Evolutionary conservation across 108 stramenopile species (phyloP).

Genomic region (Nitzschia palea): DNA sequence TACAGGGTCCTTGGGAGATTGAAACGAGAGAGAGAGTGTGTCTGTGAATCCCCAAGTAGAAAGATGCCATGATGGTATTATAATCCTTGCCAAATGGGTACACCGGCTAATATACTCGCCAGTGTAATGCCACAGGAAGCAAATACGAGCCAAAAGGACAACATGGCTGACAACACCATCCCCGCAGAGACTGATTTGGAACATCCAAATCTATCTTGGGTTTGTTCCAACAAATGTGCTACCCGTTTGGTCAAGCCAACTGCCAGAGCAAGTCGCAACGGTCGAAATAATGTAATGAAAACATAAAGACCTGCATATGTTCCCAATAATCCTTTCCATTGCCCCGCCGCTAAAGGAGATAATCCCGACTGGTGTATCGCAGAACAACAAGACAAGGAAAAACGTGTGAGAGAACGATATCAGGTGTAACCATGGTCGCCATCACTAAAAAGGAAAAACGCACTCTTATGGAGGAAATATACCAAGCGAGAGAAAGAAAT

Average conservation of each 20-base stretch:
- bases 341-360: constrained; percentile 76
- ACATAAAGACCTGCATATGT: constrained; percentile 72
- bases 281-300: constrained; percentile 63
- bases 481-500: constrained; percentile 28
- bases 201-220: constrained; percentile 21
- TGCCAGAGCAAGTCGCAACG: constrained; percentile 52
- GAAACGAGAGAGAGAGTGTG: no score
- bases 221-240: constrained; percentile 15
- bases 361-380: constrained; percentile 50
- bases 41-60: no score
- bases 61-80: no score
- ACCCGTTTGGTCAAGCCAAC: constrained; percentile 32
- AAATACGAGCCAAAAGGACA: constrained; percentile 13
- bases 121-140: constrained; percentile 17
- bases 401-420: not conserved
- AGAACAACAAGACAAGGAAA: not conserved
- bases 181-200: constrained; percentile 6
- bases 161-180: not conserved
- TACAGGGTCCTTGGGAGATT: no score
- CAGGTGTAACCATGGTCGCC: not conserved
- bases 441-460: not conserved
- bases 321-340: constrained; percentile 72
- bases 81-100: constrained; percentile 23
- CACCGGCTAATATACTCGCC: constrained; percentile 32
- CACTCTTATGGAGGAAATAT: constrained; percentile 27